These are phyloP conservation scores for Dryas integrifolia DNA, from an alignment of 331 rosid genomes.

Conservation along the genomic window DNA sequence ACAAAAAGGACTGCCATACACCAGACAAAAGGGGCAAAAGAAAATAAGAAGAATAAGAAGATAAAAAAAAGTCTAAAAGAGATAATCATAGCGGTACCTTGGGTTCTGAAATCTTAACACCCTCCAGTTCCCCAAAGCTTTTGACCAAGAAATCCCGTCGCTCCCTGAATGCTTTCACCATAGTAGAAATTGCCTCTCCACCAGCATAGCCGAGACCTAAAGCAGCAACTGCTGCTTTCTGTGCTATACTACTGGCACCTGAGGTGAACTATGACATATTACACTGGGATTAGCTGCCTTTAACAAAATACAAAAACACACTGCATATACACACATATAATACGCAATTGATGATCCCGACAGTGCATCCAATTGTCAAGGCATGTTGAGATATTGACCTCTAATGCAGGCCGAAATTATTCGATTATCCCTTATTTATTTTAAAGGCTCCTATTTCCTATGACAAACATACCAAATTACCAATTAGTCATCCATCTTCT, in stretches of 20 bases:
- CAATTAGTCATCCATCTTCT: not conserved
- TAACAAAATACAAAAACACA: not conserved
- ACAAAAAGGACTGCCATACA: not conserved
- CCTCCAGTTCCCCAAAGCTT: slow-evolving; percentile 66
- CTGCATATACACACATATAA: not conserved
- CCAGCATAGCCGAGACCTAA: slow-evolving; percentile 89
- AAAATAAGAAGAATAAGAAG: not conserved
- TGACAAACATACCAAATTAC: not conserved
- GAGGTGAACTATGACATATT: slow-evolving; percentile 60
- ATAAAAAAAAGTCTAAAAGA: not conserved
- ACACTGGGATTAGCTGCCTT: slow-evolving; percentile 9
- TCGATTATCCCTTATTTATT: not conserved
- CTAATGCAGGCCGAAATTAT: not conserved
- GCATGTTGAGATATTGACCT: slow-evolving; percentile 16
- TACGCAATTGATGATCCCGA: not conserved
- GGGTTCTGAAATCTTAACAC: slow-evolving; percentile 77
- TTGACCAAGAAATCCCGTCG: slow-evolving; percentile 83
- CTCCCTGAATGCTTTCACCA: slow-evolving; percentile 89
- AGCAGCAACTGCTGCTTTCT: slow-evolving; percentile 91
- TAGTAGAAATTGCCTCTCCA: slow-evolving; percentile 65
- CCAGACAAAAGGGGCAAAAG: not conserved
- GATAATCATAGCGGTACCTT: slow-evolving; percentile 39
- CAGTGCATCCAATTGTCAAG: slow-evolving; percentile 13
- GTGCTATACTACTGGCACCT: slow-evolving; percentile 81
- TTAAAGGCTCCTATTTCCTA: not conserved